Evolutionary conservation across 139 green algal genomes (phyloP).

Genomic region (Ettlia oleoabundans): DNA sequence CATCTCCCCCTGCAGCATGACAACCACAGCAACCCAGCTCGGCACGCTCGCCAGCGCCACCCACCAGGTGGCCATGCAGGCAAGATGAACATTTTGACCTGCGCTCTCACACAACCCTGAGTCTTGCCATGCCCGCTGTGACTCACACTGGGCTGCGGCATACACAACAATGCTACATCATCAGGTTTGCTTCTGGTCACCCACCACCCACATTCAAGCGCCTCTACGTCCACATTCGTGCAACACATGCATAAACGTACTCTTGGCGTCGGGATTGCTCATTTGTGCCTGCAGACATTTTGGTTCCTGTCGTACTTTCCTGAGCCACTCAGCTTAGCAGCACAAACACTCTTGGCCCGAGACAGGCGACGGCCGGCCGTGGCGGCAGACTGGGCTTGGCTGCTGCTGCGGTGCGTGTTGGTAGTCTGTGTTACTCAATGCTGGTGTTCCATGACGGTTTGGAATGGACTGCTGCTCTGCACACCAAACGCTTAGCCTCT

Average conservation of each 20-base stretch:
- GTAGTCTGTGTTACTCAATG: no score
- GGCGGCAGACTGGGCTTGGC: slow-evolving; percentile 29
- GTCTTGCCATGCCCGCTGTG: not conserved
- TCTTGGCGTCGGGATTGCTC: no score
- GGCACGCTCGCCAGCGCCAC: slow-evolving; percentile 54
- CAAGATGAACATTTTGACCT: not conserved
- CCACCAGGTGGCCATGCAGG: slow-evolving; percentile 73
- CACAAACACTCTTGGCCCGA: slow-evolving; percentile 67
- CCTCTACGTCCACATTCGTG: no score
- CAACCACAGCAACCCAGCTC: slow-evolving; percentile 48
- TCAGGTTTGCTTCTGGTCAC: no score
- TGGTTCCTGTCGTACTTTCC: slow-evolving; percentile 75
- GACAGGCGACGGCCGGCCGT: slow-evolving; percentile 34
- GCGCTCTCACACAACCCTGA: not conserved
- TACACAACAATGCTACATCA: no score
- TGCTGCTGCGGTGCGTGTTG: slow-evolving; percentile 39
- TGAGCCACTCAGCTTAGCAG: slow-evolving; percentile 69
- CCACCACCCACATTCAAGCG: no score
- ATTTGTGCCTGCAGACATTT: slow-evolving; percentile 64
- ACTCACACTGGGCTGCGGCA: no score
- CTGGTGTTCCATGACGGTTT: no score
- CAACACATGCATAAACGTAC: no score
- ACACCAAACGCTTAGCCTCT: no score
- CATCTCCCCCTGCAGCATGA: slow-evolving; percentile 39
- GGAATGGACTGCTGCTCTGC: no score